Percentiles rank a stretch among this genome's conserved stretches.
These are phyloP conservation scores for Rhamnella rubrinervis DNA, from an alignment of 331 rosid species.

Conservation along the genomic window DNA sequence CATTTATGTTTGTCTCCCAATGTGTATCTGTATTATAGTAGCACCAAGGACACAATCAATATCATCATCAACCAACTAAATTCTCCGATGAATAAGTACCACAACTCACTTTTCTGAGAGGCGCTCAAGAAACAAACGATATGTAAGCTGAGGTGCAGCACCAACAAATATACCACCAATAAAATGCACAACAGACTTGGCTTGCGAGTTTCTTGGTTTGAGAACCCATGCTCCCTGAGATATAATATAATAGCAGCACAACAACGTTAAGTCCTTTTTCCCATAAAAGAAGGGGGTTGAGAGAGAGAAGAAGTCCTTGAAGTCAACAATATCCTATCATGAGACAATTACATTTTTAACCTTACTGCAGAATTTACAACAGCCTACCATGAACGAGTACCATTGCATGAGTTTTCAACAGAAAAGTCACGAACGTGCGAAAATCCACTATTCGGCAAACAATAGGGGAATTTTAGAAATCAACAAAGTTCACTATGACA, in stretches of 20 bases:
- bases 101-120: constrained; percentile 74
- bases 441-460: not conserved
- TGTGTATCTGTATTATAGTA: not conserved
- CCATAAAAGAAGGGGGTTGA: not conserved
- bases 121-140: constrained; percentile 89
- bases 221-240: constrained; percentile 97
- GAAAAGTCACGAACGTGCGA: too few species aligned
- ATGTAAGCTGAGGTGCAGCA: constrained; percentile 98
- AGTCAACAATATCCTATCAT: not conserved
- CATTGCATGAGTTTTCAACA: not conserved
- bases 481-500: not conserved
- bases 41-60: not conserved
- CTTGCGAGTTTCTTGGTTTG: constrained; percentile 62
- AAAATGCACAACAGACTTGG: constrained; percentile 80
- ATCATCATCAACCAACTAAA: too few species aligned
- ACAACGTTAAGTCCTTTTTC: constrained; percentile 12
- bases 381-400: not conserved
- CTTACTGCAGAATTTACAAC: not conserved
- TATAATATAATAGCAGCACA: constrained; percentile 14
- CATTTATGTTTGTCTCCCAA: too few species aligned
- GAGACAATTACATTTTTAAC: not conserved
- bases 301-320: not conserved
- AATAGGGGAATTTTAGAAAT: not conserved
- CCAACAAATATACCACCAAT: constrained; percentile 98
- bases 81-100: not conserved